These are phyloP conservation scores for Taphrina deformans DNA, from an alignment of 1,139 yeast genomes.

Conservation along the genomic window DNA sequence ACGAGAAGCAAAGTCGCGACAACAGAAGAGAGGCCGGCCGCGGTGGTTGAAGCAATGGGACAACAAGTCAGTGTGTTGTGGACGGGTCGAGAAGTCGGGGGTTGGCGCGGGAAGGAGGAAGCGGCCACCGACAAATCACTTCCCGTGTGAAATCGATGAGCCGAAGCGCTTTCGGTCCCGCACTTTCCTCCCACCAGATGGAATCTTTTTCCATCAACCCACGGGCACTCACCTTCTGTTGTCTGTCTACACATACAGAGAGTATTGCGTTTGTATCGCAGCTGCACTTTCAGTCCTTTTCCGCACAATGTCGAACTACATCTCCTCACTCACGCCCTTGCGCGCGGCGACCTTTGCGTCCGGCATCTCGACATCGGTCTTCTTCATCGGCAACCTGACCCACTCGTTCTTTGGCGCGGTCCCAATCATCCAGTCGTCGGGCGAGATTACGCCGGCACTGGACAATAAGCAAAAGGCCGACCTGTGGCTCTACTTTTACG, in stretches of 20 bases:
- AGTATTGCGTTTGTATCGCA: too few species aligned
- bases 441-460: not conserved
- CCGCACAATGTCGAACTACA: slow-evolving; percentile 18
- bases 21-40: too few species aligned
- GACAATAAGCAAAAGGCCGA: slow-evolving; percentile 9
- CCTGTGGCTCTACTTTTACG: slow-evolving; percentile 7
- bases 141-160: too few species aligned
- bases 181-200: not conserved
- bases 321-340: slow-evolving; percentile 16
- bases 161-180: not conserved
- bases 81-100: too few species aligned
- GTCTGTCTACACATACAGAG: too few species aligned
- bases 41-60: too few species aligned
- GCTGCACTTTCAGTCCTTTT: too few species aligned
- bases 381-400: slow-evolving; percentile 12
- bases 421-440: not conserved
- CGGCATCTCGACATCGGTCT: slow-evolving; percentile 2
- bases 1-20: slow-evolving; percentile 1
- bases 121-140: too few species aligned
- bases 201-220: not conserved
- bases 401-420: slow-evolving; percentile 1
- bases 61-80: too few species aligned
- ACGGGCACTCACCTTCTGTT: not conserved
- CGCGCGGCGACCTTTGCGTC: not conserved
- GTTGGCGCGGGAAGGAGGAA: too few species aligned